phyloP scores from a whole-genome alignment of 345 rosid species.

The Triadica sebifera region DNA sequence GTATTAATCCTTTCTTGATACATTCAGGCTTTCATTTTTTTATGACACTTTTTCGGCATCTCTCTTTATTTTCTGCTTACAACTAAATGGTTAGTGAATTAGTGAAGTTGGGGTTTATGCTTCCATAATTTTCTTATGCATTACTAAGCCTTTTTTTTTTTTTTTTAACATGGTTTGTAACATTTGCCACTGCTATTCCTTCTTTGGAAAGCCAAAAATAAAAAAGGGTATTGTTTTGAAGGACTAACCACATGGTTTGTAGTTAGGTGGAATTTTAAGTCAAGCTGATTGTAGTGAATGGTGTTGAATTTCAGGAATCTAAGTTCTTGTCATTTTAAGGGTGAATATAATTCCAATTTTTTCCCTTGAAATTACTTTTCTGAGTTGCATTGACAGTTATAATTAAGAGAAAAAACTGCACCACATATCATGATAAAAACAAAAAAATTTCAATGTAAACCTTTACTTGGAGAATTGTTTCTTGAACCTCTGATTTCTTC shows the following conservation, averaged over 20 bases:
- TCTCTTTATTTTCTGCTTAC: background rate
- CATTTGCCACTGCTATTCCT: background rate
- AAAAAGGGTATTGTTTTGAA: background rate
- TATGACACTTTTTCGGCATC: background rate
- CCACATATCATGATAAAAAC: too few relatives aligned
- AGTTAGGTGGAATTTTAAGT: background rate
- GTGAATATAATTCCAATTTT: too few relatives aligned
- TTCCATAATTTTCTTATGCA: too few relatives aligned
- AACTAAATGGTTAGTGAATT: too few relatives aligned
- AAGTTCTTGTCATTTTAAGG: background rate
- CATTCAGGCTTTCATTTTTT: background rate
- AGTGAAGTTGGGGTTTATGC: background rate
- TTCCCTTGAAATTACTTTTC: background rate
- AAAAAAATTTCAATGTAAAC: background rate
- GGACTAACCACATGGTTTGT: background rate
- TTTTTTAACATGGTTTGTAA: background rate
- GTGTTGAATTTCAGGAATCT: background rate
- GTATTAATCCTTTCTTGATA: background rate
- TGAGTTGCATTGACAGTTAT: background rate
- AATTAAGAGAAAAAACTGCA: too few relatives aligned
- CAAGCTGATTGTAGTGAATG: too few relatives aligned
- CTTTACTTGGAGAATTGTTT: background rate
- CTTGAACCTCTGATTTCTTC: background rate
- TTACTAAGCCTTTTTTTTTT: too few relatives aligned
- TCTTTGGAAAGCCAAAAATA: background rate